Conservation (phyloP, 768 basidiomycete genomes). For the Daedaleopsis sinensis region DNA sequence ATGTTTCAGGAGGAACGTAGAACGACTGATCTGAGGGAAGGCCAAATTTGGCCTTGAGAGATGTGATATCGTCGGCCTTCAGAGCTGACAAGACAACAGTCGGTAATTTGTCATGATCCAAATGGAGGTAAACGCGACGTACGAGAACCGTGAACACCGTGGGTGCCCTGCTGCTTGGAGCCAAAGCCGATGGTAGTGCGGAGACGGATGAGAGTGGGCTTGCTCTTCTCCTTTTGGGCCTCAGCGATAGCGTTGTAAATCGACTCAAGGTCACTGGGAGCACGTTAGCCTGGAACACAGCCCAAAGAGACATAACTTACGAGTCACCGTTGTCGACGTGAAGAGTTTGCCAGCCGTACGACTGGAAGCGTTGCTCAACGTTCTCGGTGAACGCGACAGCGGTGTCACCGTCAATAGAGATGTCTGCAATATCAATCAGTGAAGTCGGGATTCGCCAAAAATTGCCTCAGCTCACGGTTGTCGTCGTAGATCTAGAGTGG, state of each 20-base stretch:
- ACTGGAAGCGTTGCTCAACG: slow-evolving; percentile 81
- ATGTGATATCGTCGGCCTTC: slow-evolving; percentile 87
- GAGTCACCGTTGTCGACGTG: slow-evolving; percentile 79
- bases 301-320: slow-evolving; percentile 37
- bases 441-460: not conserved
- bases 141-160: slow-evolving; percentile 95
- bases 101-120: not conserved
- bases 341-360: slow-evolving; percentile 95
- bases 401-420: slow-evolving; percentile 96
- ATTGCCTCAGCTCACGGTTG: slow-evolving; percentile 66
- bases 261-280: slow-evolving; percentile 65
- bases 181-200: slow-evolving; percentile 94
- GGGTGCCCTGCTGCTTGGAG: slow-evolving; percentile 90
- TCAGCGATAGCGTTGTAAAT: slow-evolving; percentile 81
- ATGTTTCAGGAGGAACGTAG: slow-evolving; percentile 73
- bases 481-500: slow-evolving; percentile 82
- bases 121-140: slow-evolving; percentile 36
- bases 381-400: slow-evolving; percentile 93
- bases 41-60: slow-evolving; percentile 83
- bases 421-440: slow-evolving; percentile 55
- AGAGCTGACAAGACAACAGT: slow-evolving; percentile 55
- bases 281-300: slow-evolving; percentile 8
- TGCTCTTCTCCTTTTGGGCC: slow-evolving; percentile 73
- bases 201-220: slow-evolving; percentile 86
- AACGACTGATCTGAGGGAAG: slow-evolving; percentile 81